Conservation (phyloP, 306 rosid species). For the Mucuna pruriens region DNA sequence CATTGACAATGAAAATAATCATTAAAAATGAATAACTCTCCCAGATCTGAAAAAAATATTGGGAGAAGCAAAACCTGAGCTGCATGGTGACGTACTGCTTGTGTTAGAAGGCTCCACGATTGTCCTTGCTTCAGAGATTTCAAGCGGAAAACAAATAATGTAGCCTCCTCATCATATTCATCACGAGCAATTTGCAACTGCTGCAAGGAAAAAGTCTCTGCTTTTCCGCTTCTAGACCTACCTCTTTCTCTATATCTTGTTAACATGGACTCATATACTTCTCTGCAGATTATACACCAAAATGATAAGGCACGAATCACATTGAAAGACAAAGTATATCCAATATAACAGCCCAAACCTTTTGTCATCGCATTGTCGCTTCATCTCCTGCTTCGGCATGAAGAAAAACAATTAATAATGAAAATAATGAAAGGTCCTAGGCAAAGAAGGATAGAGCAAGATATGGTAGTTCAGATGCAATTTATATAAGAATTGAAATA, state of each 20-base stretch:
- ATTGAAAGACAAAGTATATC: neutral
- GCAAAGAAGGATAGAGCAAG: constrained; percentile 5
- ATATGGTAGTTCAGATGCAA: neutral
- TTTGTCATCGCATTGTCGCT: constrained; percentile 81
- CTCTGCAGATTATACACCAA: constrained; percentile 57
- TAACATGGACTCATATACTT: constrained; percentile 64
- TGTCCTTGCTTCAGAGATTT: constrained; percentile 93
- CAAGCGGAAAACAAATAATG: constrained; percentile 77
- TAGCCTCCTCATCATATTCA: constrained; percentile 84
- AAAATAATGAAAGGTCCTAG: neutral
- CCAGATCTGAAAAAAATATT: neutral
- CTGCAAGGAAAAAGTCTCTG: constrained; percentile 63
- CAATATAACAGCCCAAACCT: constrained; percentile 49
- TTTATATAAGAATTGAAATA: neutral
- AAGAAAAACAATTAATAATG: constrained; percentile 28
- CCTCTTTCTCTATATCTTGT: constrained; percentile 72
- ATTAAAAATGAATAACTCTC: constrained; percentile 13
- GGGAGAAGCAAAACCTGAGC: constrained; percentile 67
- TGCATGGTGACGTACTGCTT: constrained; percentile 95
- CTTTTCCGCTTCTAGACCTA: constrained; percentile 64
- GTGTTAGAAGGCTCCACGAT: constrained; percentile 82
- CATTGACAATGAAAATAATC: constrained; percentile 15
- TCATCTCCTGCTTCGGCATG: constrained; percentile 79
- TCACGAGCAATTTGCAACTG: constrained; percentile 71
- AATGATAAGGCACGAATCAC: constrained; percentile 25